Evolutionary conservation across 371 early-diverging fungal genomes (phyloP).

Genomic region (Mucor mucedo): DNA sequence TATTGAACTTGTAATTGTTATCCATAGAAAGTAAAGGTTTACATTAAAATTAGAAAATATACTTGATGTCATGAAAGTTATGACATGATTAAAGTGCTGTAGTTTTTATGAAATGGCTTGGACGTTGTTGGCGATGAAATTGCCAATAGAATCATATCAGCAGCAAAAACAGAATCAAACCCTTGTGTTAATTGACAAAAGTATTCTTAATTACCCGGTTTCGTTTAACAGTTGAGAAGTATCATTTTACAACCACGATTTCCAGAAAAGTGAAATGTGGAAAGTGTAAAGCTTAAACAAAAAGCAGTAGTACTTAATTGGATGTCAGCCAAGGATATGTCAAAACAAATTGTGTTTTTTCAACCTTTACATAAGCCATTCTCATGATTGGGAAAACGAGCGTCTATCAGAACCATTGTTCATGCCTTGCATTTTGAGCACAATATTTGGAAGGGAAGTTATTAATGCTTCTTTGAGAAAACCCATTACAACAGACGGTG

Average conservation of each 20-base stretch:
- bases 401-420: neutral
- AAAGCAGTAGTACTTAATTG: neutral
- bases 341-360: neutral
- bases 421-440: slow-evolving; percentile 9
- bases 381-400: neutral
- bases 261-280: neutral
- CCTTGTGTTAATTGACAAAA: too few relatives aligned
- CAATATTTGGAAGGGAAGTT: slow-evolving; percentile 17
- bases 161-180: too few relatives aligned
- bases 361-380: neutral
- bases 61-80: too few relatives aligned
- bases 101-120: too few relatives aligned
- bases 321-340: neutral
- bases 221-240: neutral
- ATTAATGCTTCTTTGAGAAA: slow-evolving; percentile 23
- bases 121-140: too few relatives aligned
- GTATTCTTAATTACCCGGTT: neutral
- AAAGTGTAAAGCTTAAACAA: neutral
- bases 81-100: too few relatives aligned
- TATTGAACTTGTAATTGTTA: too few relatives aligned
- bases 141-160: too few relatives aligned
- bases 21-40: too few relatives aligned
- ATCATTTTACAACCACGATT: slow-evolving; percentile 2
- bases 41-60: too few relatives aligned
- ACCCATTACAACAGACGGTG: slow-evolving; percentile 1